Evolutionary conservation across 2,329 filamentous ascomycete species (phyloP), one percentile per base, ranked within the genome.

Genomic region (Coleophoma eucalyptorum): DNA sequence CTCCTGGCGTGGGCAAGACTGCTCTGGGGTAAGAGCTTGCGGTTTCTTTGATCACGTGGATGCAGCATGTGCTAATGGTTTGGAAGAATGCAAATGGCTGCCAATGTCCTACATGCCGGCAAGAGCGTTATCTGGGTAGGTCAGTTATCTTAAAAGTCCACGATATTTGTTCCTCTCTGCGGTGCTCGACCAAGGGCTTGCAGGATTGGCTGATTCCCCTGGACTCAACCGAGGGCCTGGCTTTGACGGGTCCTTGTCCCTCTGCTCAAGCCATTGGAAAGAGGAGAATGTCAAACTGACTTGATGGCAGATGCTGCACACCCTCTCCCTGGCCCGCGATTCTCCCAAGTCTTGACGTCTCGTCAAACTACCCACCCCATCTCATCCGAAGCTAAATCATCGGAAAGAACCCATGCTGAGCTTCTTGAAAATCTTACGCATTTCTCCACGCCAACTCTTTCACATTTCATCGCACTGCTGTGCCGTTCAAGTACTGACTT

Each of bases 1-100:
- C 92, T 11, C 87, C 90, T 8, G 92, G 91, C 2, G 81, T 81
- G 21, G 93, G 92, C 31, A 97, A 96, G 75, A 96, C 90, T 4
- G 78, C 86, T 12, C 73, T 97, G 59, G 88, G 86, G 57, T 57
- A 38, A 50, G 53, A 20, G 31, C 6, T 32, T 11, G 34, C 26
- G 45, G 21, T 3, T 12, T 18, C 16, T 38, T 18, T 33, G 26
- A 18, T 48, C 11, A 38, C 15, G 34, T 21, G 38, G n/a, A 40
- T 31, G 16, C 38, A 12, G 19, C 20, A 44, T 12, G 15, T 43
- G 51, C 54, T 65, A 48, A 52, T 50, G 46, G 50, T n/a, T 18
- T 33, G 44, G n/a, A 46, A 93, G 89, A 34, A 78, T 93, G 60
- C 89, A 90, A 64, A 71, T 89, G 41, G 77, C 84, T 53, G 78